Percentiles rank a stretch among this genome's conserved stretches.
These are phyloP conservation scores for Darksidea phi DNA, from an alignment of 495 filamentous ascomycete species.

Conservation along the genomic window DNA sequence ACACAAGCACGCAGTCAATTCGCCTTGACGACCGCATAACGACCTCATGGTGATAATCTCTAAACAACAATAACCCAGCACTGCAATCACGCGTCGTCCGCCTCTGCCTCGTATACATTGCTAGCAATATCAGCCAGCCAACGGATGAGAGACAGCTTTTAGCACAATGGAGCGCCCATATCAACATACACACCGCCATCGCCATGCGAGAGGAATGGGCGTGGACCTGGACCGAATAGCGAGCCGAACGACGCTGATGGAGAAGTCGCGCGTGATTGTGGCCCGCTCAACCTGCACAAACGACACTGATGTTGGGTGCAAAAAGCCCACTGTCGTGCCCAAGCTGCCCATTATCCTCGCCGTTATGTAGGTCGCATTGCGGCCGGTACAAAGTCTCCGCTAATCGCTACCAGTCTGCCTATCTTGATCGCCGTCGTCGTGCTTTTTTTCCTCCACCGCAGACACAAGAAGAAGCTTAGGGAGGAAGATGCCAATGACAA, in stretches of 20 bases:
- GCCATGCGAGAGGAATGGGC: conserved; percentile 13
- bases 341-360: conserved; percentile 77
- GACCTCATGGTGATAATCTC: conserved; percentile 38
- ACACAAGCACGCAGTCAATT: conserved; percentile 10
- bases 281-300: conserved; percentile 31
- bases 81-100: conserved; percentile 3
- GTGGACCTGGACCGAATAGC: not conserved
- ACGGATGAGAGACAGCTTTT: conserved; percentile 17
- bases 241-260: conserved; percentile 17
- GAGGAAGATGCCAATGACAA: conserved; percentile 82
- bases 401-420: conserved; percentile 63
- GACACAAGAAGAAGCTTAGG: conserved; percentile 68
- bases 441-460: conserved; percentile 73
- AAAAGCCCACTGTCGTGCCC: conserved; percentile 46
- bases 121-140: conserved; percentile 4
- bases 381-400: not conserved
- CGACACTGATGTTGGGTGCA: conserved; percentile 31
- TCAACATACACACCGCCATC: conserved; percentile 19
- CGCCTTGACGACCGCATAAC: conserved; percentile 29
- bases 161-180: conserved; percentile 22
- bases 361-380: conserved; percentile 67
- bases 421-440: conserved; percentile 64
- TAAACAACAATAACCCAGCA: too few species aligned
- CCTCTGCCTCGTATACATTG: conserved; percentile 17
- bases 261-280: conserved; percentile 22